Percentiles rank a stretch among this genome's conserved stretches.
Conservation (phyloP, 2,329 filamentous ascomycete species). For the Cordyceps militaris region DNA sequence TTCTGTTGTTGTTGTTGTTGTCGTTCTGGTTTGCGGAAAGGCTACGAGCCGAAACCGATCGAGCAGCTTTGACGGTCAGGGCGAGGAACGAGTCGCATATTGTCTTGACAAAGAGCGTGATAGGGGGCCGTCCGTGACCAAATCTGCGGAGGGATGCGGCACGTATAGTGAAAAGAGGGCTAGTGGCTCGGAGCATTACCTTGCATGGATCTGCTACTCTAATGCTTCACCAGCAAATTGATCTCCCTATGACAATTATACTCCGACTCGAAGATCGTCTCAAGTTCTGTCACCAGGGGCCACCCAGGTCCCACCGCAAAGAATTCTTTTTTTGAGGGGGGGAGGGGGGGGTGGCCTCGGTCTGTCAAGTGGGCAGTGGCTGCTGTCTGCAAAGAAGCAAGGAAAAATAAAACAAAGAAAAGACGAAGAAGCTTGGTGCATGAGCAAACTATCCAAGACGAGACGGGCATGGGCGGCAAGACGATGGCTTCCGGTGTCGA, state of each 20-base stretch:
- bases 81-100: background rate
- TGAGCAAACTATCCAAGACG: constrained; percentile 6
- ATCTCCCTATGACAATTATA: constrained; percentile 19
- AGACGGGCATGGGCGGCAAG: background rate
- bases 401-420: background rate
- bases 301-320: background rate
- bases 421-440: background rate
- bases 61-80: background rate
- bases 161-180: background rate
- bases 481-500: constrained; percentile 5
- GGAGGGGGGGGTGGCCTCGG: background rate
- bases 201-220: constrained; percentile 35
- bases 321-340: background rate
- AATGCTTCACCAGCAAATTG: constrained; percentile 37
- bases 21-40: background rate
- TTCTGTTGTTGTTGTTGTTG: no score
- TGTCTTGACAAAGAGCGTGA: background rate
- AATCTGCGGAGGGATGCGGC: background rate
- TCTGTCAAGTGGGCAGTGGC: background rate
- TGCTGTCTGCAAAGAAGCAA: background rate
- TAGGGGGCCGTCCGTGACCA: background rate
- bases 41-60: background rate
- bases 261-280: constrained; percentile 24
- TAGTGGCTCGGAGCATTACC: constrained; percentile 10
- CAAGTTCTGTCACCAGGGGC: constrained; percentile 17